A percentile compares a stretch with the other conserved stretches of the same genome.
These are phyloP conservation scores for Carex sylvatica DNA, from an alignment of 202 grass and related monocot species.

Conservation along the genomic window DNA sequence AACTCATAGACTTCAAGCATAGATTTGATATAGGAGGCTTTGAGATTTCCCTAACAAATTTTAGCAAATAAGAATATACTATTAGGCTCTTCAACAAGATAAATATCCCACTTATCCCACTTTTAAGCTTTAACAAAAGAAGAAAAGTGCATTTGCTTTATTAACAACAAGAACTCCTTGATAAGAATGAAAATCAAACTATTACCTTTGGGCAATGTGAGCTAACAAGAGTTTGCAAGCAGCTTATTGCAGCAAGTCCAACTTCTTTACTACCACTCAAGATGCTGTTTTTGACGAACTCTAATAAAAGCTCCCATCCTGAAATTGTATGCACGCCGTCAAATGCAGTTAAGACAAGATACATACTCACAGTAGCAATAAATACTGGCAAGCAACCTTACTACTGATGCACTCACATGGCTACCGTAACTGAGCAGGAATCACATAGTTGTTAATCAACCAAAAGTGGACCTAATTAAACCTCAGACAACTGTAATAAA, in stretches of 20 bases:
- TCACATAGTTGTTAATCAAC: neutral
- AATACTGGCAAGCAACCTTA: constrained; percentile 15
- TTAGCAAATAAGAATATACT: neutral
- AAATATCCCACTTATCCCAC: neutral
- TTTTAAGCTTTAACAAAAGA: neutral
- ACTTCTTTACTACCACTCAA: constrained; percentile 97
- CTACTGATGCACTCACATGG: neutral
- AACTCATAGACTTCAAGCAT: constrained; percentile 95
- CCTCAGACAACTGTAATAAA: neutral
- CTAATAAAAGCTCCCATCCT: constrained; percentile 85
- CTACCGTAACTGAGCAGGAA: neutral
- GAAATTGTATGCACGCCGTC: constrained; percentile 26
- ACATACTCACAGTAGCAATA: neutral
- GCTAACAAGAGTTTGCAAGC: constrained; percentile 77
- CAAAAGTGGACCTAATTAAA: neutral
- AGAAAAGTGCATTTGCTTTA: neutral
- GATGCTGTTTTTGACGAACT: constrained; percentile 87
- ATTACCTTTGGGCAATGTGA: constrained; percentile 91
- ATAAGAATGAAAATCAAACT: neutral
- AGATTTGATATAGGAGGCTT: constrained; percentile 74
- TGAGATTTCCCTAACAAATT: constrained; percentile 73
- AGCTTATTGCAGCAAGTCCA: constrained; percentile 93
- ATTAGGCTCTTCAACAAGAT: neutral
- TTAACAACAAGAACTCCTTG: neutral
- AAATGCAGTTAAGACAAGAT: constrained; percentile 17